Percentiles rank a stretch among this genome's conserved stretches.
These are phyloP conservation scores for Astrothelium subdiscretum DNA, from an alignment of 495 filamentous ascomycete genomes.

Conservation along the genomic window DNA sequence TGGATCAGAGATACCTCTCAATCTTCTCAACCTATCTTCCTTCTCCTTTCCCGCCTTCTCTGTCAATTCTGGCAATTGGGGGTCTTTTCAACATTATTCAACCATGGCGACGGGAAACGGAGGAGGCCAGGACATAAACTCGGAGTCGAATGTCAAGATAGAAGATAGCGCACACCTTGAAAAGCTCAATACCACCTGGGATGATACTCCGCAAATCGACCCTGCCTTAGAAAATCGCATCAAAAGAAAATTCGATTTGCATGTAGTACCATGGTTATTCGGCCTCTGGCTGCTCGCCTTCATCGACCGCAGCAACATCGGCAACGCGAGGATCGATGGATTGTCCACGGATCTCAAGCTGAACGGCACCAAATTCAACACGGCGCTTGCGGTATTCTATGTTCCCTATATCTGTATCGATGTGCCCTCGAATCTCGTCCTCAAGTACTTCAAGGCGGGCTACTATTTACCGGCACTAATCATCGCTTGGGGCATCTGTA, in stretches of 20 bases:
- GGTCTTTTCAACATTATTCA: background rate
- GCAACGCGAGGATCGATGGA: conserved; percentile 31
- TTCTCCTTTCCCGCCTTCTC: background rate
- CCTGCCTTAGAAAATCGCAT: conserved; percentile 23
- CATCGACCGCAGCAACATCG: conserved; percentile 43
- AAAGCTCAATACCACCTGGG: background rate
- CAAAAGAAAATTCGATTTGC: conserved; percentile 28
- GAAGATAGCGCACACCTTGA: background rate
- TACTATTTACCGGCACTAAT: conserved; percentile 21
- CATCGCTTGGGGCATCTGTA: conserved; percentile 39
- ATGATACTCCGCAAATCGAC: conserved; percentile 7
- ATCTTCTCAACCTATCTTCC: background rate
- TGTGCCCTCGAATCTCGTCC: conserved; percentile 34
- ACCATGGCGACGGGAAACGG: background rate
- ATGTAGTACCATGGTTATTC: conserved; percentile 40
- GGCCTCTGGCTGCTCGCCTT: conserved; percentile 41
- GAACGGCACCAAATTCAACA: conserved; percentile 32
- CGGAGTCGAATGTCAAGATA: background rate
- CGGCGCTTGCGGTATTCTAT: conserved; percentile 38
- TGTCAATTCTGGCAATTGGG: too few species aligned
- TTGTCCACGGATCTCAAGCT: conserved; percentile 33
- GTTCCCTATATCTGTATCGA: conserved; percentile 40
- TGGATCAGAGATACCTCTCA: too few species aligned
- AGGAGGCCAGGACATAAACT: background rate
- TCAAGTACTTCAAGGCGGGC: conserved; percentile 30